Evolutionary conservation across 257 asterid species (phyloP).

Genomic region (Eustoma russellianum): DNA sequence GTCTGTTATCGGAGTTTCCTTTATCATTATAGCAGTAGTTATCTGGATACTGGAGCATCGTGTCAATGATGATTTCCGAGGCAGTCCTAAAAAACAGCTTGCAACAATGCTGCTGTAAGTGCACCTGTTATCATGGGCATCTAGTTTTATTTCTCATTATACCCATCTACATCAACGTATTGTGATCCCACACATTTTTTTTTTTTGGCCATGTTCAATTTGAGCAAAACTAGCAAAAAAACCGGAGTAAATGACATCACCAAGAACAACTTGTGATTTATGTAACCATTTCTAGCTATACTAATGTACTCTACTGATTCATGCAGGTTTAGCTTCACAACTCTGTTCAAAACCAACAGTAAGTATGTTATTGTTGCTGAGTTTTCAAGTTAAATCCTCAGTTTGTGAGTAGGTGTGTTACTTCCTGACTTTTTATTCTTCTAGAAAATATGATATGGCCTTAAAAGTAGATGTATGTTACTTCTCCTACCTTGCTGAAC

Average conservation of each 20-base stretch:
- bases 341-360: conserved; percentile 48
- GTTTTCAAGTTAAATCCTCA: not conserved
- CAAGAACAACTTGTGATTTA: not conserved
- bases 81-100: conserved; percentile 57
- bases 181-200: not conserved
- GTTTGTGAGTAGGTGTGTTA: not conserved
- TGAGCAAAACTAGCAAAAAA: not conserved
- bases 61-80: conserved; percentile 58
- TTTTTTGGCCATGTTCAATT: not conserved
- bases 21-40: conserved; percentile 48
- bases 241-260: too few species aligned
- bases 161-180: conserved; percentile 1
- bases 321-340: conserved; percentile 62
- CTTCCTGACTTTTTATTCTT: not conserved
- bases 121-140: conserved; percentile 5
- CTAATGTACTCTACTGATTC: not conserved
- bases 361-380: conserved; percentile 12
- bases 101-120: conserved; percentile 32
- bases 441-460: not conserved
- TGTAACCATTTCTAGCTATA: not conserved
- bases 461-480: not conserved
- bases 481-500: too few species aligned
- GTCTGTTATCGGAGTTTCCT: conserved; percentile 49
- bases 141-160: conserved; percentile 17
- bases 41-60: conserved; percentile 72